Conservation (phyloP, 2,329 filamentous ascomycete species). For the Simplicillium aogashimaense region DNA sequence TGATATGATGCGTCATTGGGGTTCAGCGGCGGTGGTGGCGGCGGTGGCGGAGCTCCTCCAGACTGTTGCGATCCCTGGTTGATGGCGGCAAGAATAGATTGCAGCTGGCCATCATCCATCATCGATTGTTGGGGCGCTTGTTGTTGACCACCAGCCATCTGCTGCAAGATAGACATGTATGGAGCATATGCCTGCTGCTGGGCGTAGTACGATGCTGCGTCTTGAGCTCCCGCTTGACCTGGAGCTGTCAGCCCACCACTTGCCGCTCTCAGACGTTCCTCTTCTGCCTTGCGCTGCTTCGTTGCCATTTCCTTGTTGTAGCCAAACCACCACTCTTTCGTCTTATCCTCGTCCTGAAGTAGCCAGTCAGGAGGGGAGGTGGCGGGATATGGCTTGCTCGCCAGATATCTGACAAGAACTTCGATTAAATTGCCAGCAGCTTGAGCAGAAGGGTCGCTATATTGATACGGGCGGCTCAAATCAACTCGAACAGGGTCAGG, state of each 20-base stretch:
- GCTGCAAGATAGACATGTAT: constrained; percentile 31
- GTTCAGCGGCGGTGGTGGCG: constrained; percentile 15
- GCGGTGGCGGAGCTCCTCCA: constrained; percentile 9
- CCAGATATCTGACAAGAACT: constrained; percentile 27
- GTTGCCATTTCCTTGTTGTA: constrained; percentile 29
- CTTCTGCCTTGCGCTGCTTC: constrained; percentile 27
- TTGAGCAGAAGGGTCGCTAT: constrained; percentile 32
- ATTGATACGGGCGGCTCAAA: constrained; percentile 21
- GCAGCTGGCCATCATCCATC: constrained; percentile 27
- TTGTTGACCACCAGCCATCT: constrained; percentile 25
- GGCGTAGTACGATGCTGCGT: constrained; percentile 30
- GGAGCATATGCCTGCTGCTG: constrained; percentile 30
- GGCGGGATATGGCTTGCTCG: constrained; percentile 37
- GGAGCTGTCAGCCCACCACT: constrained; percentile 14
- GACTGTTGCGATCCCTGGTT: constrained; percentile 22
- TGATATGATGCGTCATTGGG: constrained; percentile 27
- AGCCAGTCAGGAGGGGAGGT: constrained; percentile 44
- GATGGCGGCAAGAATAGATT: constrained; percentile 33
- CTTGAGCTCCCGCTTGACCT: constrained; percentile 16
- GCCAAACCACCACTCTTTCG: constrained; percentile 43
- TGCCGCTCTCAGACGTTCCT: constrained; percentile 17
- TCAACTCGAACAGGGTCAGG: constrained; percentile 26
- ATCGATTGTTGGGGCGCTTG: constrained; percentile 14
- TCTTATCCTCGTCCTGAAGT: constrained; percentile 30
- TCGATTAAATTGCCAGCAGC: constrained; percentile 33